Base-by-base conservation (phyloP, 2,329 filamentous ascomycete genomes). In the Triangularia verruculosa region DNA sequence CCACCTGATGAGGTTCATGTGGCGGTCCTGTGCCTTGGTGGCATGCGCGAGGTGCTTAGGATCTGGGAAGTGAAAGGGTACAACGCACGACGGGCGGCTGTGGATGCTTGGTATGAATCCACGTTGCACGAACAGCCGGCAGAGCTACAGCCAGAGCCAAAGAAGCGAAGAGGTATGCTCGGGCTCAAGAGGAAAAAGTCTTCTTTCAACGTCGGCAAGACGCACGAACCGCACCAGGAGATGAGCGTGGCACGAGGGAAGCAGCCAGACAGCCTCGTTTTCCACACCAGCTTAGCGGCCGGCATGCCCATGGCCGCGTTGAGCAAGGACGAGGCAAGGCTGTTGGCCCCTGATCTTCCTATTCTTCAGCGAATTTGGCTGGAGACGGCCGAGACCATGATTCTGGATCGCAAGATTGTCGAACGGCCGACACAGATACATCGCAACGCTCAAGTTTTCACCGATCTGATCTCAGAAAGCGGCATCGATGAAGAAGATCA, bases 61-160 rank as follows among this genome's bases (percentile, higher is more conserved):
- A 80, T 89, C 34, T 89, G 86, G 86, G 85, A 88, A 70, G 85
- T 86, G 43, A 87, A 87, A 70, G 85, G 86, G 1, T 89, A 89
- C 73, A 89, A 87, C 70, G 78, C 78, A 59, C 79, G 86, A 30
- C 80, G 86, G 62, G 78, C 79, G 20, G 82, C 83, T 1, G 86
- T 89, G 15, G 86, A 89, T 69, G 76, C 71, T 4, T 89, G 86
- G 86, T 87, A 83, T 71, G 79, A 79, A 47, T 78, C 77, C 17
- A 73, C 89, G 8, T 77, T 78, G 1, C 82, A 78, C 64, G 81
- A 82, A 8, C 70, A 74, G 20, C 59, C 73, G 5, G 81, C 82
- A 32, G 69, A 79, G 8, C 69, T 78, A 5, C 22, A 39, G n/a
- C 69, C 78, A 5, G 32, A 39, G n/a, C 62, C 77, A 7, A 88